Conservation (phyloP, 495 filamentous ascomycete species). For the Podospora pseudocomata region DNA sequence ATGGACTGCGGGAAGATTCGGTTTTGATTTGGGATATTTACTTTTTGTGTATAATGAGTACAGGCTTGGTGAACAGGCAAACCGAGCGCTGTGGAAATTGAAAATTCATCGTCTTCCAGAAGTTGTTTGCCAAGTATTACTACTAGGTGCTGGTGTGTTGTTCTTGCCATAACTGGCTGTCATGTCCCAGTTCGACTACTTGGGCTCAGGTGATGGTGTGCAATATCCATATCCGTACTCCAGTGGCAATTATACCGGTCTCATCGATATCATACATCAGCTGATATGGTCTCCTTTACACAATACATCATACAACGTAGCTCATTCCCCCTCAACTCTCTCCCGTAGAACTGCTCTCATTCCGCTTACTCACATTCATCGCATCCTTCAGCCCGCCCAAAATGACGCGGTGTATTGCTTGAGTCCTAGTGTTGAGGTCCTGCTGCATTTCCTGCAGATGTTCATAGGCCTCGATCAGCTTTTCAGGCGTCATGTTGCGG, state of each 20-base stretch:
- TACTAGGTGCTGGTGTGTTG: too few species aligned
- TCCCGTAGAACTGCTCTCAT: not conserved
- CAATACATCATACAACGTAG: not conserved
- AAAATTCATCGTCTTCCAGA: too few species aligned
- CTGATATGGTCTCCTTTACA: too few species aligned
- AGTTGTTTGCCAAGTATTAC: too few species aligned
- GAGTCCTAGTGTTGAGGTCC: constrained; percentile 18
- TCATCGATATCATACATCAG: too few species aligned
- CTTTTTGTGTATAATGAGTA: not conserved
- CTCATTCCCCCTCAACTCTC: not conserved
- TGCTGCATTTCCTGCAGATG: constrained; percentile 21
- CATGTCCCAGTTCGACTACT: too few species aligned
- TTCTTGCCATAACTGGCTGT: too few species aligned
- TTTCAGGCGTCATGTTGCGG: constrained; percentile 3
- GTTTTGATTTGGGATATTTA: not conserved
- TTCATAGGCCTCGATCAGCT: constrained; percentile 13
- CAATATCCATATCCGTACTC: too few species aligned
- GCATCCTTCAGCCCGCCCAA: constrained; percentile 6
- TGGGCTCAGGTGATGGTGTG: too few species aligned
- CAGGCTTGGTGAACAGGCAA: not conserved
- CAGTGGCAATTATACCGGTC: too few species aligned
- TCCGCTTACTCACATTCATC: not conserved
- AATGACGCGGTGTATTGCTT: constrained; percentile 24
- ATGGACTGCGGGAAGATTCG: not conserved
- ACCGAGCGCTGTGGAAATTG: too few species aligned